Evolutionary conservation across 2,329 filamentous ascomycete genomes (phyloP).

Genomic region (Dendrostoma leiphaemia): DNA sequence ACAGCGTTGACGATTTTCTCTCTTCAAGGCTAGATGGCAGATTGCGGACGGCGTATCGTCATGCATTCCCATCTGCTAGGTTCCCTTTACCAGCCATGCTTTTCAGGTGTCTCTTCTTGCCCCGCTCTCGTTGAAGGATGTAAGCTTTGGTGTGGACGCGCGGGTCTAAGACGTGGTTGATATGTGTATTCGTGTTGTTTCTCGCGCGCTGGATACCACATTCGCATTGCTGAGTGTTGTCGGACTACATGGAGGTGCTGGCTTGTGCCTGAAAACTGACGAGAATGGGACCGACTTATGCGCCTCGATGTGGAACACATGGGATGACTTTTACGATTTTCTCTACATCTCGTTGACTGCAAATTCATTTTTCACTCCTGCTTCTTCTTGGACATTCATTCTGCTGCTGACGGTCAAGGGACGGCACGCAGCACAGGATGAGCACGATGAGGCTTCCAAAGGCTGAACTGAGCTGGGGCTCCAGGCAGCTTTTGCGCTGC

Average conservation of each 20-base stretch:
- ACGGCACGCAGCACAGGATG: not conserved
- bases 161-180: conserved; percentile 18
- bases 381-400: not conserved
- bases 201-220: conserved; percentile 28
- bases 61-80: not conserved
- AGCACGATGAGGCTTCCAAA: not conserved
- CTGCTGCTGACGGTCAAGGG: not conserved
- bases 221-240: conserved; percentile 23
- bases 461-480: not conserved
- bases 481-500: not conserved
- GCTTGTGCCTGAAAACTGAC: conserved; percentile 16
- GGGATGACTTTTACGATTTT: conserved; percentile 20
- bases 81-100: conserved; percentile 8
- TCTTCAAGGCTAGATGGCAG: not conserved
- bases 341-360: conserved; percentile 13
- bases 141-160: conserved; percentile 1
- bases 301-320: conserved; percentile 8
- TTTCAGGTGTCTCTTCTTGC: conserved; percentile 10
- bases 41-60: not conserved
- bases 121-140: conserved; percentile 5
- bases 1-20: conserved; percentile 4
- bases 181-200: conserved; percentile 22
- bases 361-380: conserved; percentile 4
- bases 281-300: conserved; percentile 1
- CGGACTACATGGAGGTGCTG: conserved; percentile 18